A percentile compares a stretch with the other conserved stretches of the same genome.
Conservation (phyloP, 2,329 filamentous ascomycete species). For the Diaporthe ilicicola region DNA sequence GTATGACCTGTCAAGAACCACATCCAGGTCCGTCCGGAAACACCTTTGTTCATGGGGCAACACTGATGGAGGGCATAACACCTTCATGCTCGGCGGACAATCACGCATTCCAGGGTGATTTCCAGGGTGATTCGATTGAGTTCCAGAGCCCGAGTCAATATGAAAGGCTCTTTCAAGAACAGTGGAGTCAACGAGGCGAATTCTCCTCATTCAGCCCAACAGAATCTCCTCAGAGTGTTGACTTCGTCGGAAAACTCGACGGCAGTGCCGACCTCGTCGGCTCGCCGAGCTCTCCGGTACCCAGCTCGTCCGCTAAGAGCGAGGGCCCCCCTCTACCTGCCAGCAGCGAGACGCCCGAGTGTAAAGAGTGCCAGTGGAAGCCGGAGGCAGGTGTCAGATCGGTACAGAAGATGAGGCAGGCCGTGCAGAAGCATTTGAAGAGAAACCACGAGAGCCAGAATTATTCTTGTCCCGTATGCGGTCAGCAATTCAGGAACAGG, state of each 20-base stretch:
- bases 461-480: background rate
- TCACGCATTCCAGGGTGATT: background rate
- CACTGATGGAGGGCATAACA: background rate
- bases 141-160: too few species aligned
- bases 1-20: background rate
- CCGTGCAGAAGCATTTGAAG: constrained; percentile 9
- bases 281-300: background rate
- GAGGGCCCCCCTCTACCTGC: too few species aligned
- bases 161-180: background rate
- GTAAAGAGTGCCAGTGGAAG: background rate
- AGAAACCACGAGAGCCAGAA: background rate
- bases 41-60: background rate
- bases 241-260: background rate
- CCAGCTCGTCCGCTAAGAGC: background rate
- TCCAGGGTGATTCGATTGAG: too few species aligned
- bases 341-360: background rate
- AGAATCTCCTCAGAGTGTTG: too few species aligned
- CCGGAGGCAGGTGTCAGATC: background rate
- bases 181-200: background rate
- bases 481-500: background rate
- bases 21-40: background rate
- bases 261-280: too few species aligned
- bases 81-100: background rate
- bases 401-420: background rate
- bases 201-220: background rate